A percentile compares a stretch with the other conserved stretches of the same genome.
These are phyloP conservation scores for Fraxinus pennsylvanica DNA, from an alignment of 257 asterid species.

Conservation along the genomic window DNA sequence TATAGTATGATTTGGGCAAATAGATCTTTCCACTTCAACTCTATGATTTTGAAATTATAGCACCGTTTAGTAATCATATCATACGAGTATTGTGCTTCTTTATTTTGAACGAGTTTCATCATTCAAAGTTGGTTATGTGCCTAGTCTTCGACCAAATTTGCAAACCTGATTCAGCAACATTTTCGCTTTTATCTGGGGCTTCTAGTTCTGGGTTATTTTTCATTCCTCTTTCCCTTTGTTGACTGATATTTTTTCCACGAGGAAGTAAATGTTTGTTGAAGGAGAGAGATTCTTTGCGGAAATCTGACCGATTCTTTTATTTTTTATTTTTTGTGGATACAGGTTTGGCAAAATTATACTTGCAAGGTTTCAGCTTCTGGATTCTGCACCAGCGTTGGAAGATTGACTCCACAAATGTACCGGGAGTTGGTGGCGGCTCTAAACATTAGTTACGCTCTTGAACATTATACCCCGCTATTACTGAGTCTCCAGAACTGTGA, in stretches of 20 bases:
- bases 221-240: neutral
- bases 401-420: conserved; percentile 56
- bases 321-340: conserved; percentile 5
- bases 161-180: neutral
- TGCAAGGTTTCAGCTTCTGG: conserved; percentile 44
- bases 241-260: neutral
- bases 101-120: neutral
- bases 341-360: conserved; percentile 58
- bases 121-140: neutral
- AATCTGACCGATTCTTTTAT: neutral
- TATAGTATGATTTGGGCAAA: neutral
- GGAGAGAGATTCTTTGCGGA: neutral
- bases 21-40: neutral
- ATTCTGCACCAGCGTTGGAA: conserved; percentile 45
- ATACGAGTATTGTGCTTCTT: no score
- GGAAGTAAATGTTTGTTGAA: neutral
- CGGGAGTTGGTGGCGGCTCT: conserved; percentile 57
- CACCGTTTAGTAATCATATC: no score
- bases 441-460: conserved; percentile 80
- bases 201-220: neutral
- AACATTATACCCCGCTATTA: conserved; percentile 72
- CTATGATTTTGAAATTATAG: neutral
- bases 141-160: neutral
- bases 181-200: neutral
- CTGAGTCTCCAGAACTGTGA: conserved; percentile 83